Conservation (phyloP, 495 filamentous ascomycete species). For the Darksidea phi region DNA sequence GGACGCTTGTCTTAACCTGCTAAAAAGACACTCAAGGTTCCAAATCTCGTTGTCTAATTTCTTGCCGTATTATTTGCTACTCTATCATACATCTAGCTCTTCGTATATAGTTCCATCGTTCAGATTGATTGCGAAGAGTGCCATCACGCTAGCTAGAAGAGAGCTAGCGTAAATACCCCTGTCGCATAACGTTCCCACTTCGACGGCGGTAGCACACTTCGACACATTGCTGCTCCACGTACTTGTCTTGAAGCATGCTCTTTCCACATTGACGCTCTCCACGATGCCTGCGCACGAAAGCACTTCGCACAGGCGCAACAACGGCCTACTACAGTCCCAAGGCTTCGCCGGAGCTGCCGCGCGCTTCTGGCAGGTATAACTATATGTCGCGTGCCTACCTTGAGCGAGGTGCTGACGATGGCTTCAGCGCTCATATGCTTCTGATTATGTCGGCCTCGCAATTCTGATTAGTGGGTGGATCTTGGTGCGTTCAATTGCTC, state of each 20-base stretch:
- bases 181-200: background rate
- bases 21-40: constrained; percentile 12
- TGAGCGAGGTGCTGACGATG: constrained; percentile 7
- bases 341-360: constrained; percentile 43
- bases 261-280: background rate
- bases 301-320: constrained; percentile 12
- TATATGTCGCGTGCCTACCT: constrained; percentile 3
- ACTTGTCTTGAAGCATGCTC: constrained; percentile 11
- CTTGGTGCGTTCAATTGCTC: constrained; percentile 50
- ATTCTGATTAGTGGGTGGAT: constrained; percentile 66
- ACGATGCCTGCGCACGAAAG: constrained; percentile 29
- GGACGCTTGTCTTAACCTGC: constrained; percentile 37
- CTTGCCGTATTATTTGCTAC: too few relatives aligned
- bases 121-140: background rate
- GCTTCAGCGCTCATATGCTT: constrained; percentile 70
- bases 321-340: constrained; percentile 11
- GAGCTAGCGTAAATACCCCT: background rate
- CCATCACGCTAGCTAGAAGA: background rate
- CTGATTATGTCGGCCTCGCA: constrained; percentile 80
- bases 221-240: background rate
- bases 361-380: constrained; percentile 50
- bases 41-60: background rate
- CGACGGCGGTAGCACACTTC: constrained; percentile 1
- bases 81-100: background rate
- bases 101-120: too few relatives aligned